phyloP scores from a whole-genome alignment of 2,329 filamentous ascomycete genomes.

The Colletotrichum simmondsii region DNA sequence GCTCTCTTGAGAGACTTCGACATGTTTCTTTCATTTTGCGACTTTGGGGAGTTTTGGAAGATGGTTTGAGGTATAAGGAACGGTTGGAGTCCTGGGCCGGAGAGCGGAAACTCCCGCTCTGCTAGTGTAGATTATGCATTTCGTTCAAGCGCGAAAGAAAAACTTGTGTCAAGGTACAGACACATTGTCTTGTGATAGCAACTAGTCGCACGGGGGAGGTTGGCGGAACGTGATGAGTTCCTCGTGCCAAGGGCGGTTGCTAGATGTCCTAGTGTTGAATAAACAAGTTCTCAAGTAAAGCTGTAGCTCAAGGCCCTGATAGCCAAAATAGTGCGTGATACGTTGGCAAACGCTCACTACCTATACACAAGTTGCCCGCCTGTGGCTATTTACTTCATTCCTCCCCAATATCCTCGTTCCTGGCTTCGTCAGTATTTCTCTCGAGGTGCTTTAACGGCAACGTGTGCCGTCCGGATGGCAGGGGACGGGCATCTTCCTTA shows the following conservation, averaged over 20 bases:
- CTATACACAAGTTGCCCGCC: background rate
- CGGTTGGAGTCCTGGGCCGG: background rate
- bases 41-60: background rate
- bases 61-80: background rate
- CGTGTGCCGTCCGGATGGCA: too few relatives aligned
- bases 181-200: background rate
- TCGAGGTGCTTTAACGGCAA: background rate
- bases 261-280: constrained; percentile 29
- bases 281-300: constrained; percentile 21
- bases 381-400: background rate
- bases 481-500: constrained; percentile 49
- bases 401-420: constrained; percentile 33
- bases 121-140: constrained; percentile 16
- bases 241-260: constrained; percentile 2
- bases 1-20: constrained; percentile 67
- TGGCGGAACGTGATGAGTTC: background rate
- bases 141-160: background rate
- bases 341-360: background rate
- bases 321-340: background rate
- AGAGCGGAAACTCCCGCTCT: background rate
- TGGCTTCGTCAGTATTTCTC: background rate
- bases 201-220: background rate
- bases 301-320: background rate
- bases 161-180: background rate
- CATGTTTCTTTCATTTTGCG: background rate